phyloP scores from a whole-genome alignment of 345 rosid species.

The Ricinus communis region DNA sequence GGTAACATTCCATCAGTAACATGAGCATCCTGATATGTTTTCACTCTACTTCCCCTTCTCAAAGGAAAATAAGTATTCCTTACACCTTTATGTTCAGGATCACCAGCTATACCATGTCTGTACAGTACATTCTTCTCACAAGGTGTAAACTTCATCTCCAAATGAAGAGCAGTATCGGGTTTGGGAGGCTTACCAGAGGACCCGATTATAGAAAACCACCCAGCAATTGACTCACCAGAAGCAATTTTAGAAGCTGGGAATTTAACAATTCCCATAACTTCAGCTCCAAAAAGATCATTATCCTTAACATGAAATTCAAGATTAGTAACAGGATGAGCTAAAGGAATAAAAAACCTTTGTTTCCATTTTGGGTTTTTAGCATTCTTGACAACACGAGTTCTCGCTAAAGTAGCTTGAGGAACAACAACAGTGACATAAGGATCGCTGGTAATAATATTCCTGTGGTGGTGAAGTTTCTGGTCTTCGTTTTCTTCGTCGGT shows the following conservation, averaged over 20 bases:
- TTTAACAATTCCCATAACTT: conserved; percentile 56
- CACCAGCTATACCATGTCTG: conserved; percentile 56
- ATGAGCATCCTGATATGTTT: conserved; percentile 91
- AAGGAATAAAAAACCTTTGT: conserved; percentile 56
- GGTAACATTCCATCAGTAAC: conserved; percentile 47
- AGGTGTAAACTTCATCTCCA: conserved; percentile 67
- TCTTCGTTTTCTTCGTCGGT: conserved; percentile 8
- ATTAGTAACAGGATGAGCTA: conserved; percentile 65
- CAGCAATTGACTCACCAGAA: conserved; percentile 38
- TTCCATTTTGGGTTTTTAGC: conserved; percentile 64
- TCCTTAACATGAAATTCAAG: conserved; percentile 86
- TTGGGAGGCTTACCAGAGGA: conserved; percentile 52
- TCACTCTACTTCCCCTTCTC: conserved; percentile 64
- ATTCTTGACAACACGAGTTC: conserved; percentile 75
- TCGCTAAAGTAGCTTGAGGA: conserved; percentile 85
- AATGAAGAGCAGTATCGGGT: conserved; percentile 45
- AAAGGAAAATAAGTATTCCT: conserved; percentile 72
- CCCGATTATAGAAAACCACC: conserved; percentile 52
- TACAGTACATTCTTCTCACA: conserved; percentile 56
- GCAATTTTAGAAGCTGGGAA: conserved; percentile 51
- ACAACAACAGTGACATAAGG: conserved; percentile 81
- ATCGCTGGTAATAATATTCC: conserved; percentile 69
- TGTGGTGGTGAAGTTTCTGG: conserved; percentile 28
- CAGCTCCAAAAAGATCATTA: conserved; percentile 76
- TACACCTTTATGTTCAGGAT: conserved; percentile 61